Conservation (phyloP, 495 filamentous ascomycete genomes). For the Clavariopsis aquatica region DNA sequence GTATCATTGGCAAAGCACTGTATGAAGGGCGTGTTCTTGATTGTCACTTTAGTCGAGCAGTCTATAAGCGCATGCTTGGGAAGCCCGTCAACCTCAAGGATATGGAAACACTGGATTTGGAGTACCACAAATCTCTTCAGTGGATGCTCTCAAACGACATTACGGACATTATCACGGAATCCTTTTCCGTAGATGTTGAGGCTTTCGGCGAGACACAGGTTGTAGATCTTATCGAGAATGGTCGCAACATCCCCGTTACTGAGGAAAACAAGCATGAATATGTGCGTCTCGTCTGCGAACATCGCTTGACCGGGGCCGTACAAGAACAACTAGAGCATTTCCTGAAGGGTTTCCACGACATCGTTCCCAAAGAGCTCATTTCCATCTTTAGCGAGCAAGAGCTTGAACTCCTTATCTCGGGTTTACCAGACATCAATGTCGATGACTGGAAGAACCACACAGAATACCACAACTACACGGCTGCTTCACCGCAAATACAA, state of each 20-base stretch:
- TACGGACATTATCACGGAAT: slow-evolving; percentile 98
- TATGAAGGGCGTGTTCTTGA: slow-evolving; percentile 96
- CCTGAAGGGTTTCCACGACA: slow-evolving; percentile 96
- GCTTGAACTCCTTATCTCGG: slow-evolving; percentile 93
- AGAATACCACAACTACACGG: slow-evolving; percentile 97
- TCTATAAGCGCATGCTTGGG: slow-evolving; percentile 96
- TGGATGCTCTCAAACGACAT: slow-evolving; percentile 99
- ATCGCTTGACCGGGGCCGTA: slow-evolving; percentile 86
- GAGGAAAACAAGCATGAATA: slow-evolving; percentile 99
- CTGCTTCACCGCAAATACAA: slow-evolving; percentile 93
- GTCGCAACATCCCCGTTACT: slow-evolving; percentile 88
- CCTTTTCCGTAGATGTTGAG: slow-evolving; percentile 89
- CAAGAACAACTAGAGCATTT: slow-evolving; percentile 94
- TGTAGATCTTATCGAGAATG: slow-evolving; percentile 83
- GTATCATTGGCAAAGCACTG: slow-evolving; percentile 96
- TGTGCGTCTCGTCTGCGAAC: slow-evolving; percentile 88
- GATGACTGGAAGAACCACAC: slow-evolving; percentile 99
- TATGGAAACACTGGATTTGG: slow-evolving; percentile 97
- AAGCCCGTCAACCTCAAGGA: slow-evolving; percentile 96
- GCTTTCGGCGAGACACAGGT: slow-evolving; percentile 87
- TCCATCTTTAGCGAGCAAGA: slow-evolving; percentile 99
- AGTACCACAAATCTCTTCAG: slow-evolving; percentile 98
- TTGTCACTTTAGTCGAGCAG: slow-evolving; percentile 97
- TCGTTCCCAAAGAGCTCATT: slow-evolving; percentile 91
- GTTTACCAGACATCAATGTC: slow-evolving; percentile 93